Conservation (phyloP, 139 green algal species). For the Dunaliella sp. region DNA sequence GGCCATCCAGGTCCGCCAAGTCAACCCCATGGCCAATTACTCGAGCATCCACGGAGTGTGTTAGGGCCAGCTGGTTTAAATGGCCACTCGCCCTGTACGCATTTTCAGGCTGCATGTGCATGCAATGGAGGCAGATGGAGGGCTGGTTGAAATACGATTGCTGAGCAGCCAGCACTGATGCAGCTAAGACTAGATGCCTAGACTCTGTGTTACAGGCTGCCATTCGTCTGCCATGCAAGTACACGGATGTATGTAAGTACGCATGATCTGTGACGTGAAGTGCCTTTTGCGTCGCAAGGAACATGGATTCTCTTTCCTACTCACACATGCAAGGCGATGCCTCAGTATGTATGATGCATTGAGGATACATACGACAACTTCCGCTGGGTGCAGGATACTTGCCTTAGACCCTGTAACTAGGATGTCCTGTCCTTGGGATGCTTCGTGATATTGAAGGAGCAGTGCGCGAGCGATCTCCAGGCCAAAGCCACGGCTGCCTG, state of each 20-base stretch:
- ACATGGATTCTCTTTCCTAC: too few species aligned
- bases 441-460: not conserved
- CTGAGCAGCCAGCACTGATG: not conserved
- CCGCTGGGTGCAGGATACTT: not conserved
- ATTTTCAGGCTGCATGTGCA: not conserved
- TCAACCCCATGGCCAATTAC: conserved; percentile 22
- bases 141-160: too few species aligned
- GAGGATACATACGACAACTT: not conserved
- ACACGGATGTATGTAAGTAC: not conserved
- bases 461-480: not conserved
- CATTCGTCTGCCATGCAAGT: not conserved
- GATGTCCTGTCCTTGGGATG: not conserved
- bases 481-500: not conserved
- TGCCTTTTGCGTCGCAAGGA: not conserved
- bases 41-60: not conserved
- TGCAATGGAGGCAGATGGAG: not conserved
- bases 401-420: not conserved
- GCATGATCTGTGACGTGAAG: not conserved
- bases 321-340: too few species aligned
- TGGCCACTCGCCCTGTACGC: not conserved
- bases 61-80: not conserved
- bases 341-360: too few species aligned
- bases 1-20: not conserved
- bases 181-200: not conserved
- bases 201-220: not conserved